Conservation (phyloP, 139 green algal species). For the Pedinophyceae sp. region DNA sequence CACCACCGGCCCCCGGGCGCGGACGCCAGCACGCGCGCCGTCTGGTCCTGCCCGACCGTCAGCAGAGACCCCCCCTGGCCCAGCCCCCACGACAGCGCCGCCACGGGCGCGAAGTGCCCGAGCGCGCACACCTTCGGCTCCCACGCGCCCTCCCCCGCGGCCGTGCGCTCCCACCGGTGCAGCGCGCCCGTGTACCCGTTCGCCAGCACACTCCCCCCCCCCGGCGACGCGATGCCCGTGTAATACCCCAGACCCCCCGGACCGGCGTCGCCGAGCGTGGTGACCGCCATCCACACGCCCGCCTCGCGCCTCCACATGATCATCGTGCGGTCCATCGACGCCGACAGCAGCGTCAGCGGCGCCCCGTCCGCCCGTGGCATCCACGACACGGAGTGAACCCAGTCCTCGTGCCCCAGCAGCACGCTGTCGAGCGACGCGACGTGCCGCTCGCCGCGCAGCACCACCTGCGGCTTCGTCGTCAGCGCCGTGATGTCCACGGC, state of each 20-base stretch:
- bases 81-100: constrained; percentile 56
- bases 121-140: constrained; percentile 44
- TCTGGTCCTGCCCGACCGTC: constrained; percentile 62
- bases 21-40: constrained; percentile 35
- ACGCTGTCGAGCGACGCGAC: too few relatives aligned
- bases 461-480: too few relatives aligned
- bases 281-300: constrained; percentile 62
- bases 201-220: constrained; percentile 40
- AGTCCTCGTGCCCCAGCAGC: constrained; percentile 77
- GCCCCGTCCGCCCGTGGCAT: constrained; percentile 9
- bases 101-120: constrained; percentile 63
- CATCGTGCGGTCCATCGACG: constrained; percentile 92
- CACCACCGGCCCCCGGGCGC: constrained; percentile 39
- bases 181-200: constrained; percentile 83
- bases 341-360: constrained; percentile 50
- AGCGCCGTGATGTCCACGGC: too few relatives aligned
- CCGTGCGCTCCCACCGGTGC: constrained; percentile 57
- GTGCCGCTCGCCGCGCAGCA: too few relatives aligned
- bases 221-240: constrained; percentile 40
- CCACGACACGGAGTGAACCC: constrained; percentile 74
- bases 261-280: constrained; percentile 43
- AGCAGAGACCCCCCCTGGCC: constrained; percentile 41
- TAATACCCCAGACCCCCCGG: constrained; percentile 49
- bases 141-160: constrained; percentile 23
- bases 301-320: constrained; percentile 69